Base-by-base conservation (phyloP, 257 asterid species). In the Scutellaria minor region DNA sequence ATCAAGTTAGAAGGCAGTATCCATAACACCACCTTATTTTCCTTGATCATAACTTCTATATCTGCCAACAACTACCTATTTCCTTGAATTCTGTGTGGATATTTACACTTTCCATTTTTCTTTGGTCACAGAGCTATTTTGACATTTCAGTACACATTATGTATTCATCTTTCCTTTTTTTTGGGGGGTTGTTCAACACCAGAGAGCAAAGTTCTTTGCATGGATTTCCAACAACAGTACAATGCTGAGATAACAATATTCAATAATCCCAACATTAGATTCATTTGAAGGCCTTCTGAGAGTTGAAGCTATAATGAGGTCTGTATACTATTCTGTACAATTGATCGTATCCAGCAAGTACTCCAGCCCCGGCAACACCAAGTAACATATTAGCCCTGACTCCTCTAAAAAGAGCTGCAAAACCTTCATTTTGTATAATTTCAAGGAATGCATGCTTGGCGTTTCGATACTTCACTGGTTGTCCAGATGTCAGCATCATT, bases 401-500 rank as follows among this genome's bases (percentile, higher is more conserved):
- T 77, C 99, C 98, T 77, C 96, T 83, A 64, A 73, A 93, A 14
- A 91, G 88, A 8, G 93, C 91, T 15, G 74, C 1, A 75, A 82
- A 81, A 35, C 98, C 98, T 82, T 93, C 97, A 3, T 41, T 65
- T 8, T 81, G 88, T 61, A 83, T 64, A 75, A 93, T 89, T 81
- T 93, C 96, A 11, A 48, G 85, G 64, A 91, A 84, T 39, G 98
- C 97, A 72, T 86, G 96, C 75, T 73, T 47, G 42, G 97, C 73
- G 31, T 68, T 89, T 56, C 80, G 75, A 72, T 94, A 94, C 87
- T 91, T 94, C 56, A 81, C 62, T 52, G 88, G 72, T 64, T 94
- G 98, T 50, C 98, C 97, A 68, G 98, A 91, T 2, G 98, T 94
- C 74, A 94, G 79, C 99, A 94, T 94, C 97, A 94, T 94, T 85